These are phyloP conservation scores for Boletus pseudo-olivaceus DNA, from an alignment of 768 basidiomycete genomes.

Conservation along the genomic window DNA sequence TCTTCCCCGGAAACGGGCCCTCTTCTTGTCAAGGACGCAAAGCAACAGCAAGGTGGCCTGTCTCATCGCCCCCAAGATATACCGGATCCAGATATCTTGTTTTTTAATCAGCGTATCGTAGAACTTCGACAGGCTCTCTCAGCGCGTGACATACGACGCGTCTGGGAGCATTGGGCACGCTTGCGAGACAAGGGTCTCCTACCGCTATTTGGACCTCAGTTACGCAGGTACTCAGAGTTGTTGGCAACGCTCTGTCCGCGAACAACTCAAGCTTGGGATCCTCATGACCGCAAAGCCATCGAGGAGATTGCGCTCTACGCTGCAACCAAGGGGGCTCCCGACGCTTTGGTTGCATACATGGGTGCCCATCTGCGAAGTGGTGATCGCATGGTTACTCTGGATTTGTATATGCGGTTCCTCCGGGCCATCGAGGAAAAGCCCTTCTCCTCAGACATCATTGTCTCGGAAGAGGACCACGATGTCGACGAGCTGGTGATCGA, in stretches of 20 bases:
- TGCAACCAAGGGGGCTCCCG: conserved; percentile 42
- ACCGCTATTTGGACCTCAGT: conserved; percentile 43
- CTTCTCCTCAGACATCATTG: conserved; percentile 12
- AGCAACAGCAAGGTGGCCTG: conserved; percentile 5
- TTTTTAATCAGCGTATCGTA: conserved; percentile 36
- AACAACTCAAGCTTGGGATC: conserved; percentile 22
- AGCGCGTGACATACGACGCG: conserved; percentile 30
- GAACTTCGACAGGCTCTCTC: conserved; percentile 39
- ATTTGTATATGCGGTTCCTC: conserved; percentile 42
- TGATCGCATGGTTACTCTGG: conserved; percentile 41
- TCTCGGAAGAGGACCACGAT: conserved; percentile 16
- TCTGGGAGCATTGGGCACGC: conserved; percentile 38
- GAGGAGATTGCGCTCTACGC: conserved; percentile 50
- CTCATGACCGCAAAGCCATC: conserved; percentile 29
- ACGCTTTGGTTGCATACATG: conserved; percentile 52
- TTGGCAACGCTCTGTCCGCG: conserved; percentile 30
- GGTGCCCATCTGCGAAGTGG: conserved; percentile 38
- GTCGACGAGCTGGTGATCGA: conserved; percentile 26
- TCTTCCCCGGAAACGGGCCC: background rate
- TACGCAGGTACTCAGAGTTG: conserved; percentile 38
- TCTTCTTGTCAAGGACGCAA: conserved; percentile 4
- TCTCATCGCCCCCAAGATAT: conserved; percentile 9
- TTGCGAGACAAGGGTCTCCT: conserved; percentile 44
- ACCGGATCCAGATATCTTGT: conserved; percentile 30
- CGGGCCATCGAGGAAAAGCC: conserved; percentile 18